Conservation (phyloP, 2,329 filamentous ascomycete species). For the Parastagonospora avenae region DNA sequence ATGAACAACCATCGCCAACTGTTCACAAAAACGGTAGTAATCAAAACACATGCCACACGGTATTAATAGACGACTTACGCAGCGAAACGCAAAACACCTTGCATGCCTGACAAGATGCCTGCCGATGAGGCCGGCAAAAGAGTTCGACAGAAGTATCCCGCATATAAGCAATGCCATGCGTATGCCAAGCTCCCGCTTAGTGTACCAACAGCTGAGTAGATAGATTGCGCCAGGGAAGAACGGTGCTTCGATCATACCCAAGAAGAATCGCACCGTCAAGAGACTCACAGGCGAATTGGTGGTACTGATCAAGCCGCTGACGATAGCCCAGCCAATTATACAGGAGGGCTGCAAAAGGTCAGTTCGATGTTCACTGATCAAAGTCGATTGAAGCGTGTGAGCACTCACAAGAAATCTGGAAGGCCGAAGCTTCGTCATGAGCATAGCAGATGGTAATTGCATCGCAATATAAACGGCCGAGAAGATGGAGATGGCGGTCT, state of each 20-base stretch:
- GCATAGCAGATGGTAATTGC: slow-evolving; percentile 63
- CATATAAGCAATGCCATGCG: slow-evolving; percentile 57
- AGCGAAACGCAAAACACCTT: slow-evolving; percentile 13
- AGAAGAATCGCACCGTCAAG: slow-evolving; percentile 3
- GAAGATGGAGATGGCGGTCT: no score
- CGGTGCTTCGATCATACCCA: slow-evolving; percentile 5
- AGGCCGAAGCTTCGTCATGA: slow-evolving; percentile 60
- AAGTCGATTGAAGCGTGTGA: no score
- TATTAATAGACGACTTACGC: slow-evolving; percentile 17
- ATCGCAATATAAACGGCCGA: no score
- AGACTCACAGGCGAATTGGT: not conserved
- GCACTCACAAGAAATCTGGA: no score
- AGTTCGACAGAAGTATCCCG: slow-evolving; percentile 55
- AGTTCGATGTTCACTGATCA: no score
- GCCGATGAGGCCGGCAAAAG: slow-evolving; percentile 50
- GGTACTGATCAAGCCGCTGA: not conserved
- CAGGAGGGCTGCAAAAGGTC: no score
- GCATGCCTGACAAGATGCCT: slow-evolving; percentile 17
- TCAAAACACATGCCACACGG: no score
- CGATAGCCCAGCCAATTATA: slow-evolving; percentile 1
- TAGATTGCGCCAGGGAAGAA: slow-evolving; percentile 1
- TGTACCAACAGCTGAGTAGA: slow-evolving; percentile 58
- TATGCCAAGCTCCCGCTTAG: slow-evolving; percentile 55
- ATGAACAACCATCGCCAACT: slow-evolving; percentile 31
- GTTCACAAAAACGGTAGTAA: no score